These are phyloP conservation scores for Pythium periplocum DNA, from an alignment of 352 stramenopile genomes.

Conservation along the genomic window DNA sequence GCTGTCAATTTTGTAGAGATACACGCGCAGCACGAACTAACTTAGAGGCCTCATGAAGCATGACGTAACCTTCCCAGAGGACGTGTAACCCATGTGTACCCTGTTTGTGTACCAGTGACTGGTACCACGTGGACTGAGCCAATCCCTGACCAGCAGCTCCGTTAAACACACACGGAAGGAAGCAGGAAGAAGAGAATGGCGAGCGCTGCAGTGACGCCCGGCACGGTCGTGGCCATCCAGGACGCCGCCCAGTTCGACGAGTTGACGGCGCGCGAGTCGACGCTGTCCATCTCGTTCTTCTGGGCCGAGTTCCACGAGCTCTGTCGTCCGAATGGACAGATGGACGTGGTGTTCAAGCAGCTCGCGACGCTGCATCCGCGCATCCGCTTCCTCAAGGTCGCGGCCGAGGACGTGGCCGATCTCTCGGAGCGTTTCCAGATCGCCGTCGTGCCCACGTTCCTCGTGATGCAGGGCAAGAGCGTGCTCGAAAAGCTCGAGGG, in stretches of 20 bases:
- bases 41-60: too few relatives aligned
- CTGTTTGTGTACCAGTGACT: too few relatives aligned
- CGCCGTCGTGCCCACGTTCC: constrained; percentile 92
- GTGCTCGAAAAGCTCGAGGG: constrained; percentile 83
- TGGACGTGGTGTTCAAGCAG: constrained; percentile 82
- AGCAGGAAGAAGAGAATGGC: constrained; percentile 1
- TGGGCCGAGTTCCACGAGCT: constrained; percentile 83
- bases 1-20: constrained; percentile 11
- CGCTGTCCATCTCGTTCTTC: constrained; percentile 79
- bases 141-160: too few relatives aligned
- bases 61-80: too few relatives aligned
- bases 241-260: constrained; percentile 73
- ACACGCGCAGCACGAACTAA: neutral
- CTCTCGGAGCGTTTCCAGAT: constrained; percentile 88
- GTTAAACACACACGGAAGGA: neutral
- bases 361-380: constrained; percentile 76
- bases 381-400: constrained; percentile 83
- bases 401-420: constrained; percentile 77
- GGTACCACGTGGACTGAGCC: too few relatives aligned
- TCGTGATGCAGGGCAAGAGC: constrained; percentile 74
- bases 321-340: constrained; percentile 75
- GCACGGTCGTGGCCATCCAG: constrained; percentile 65
- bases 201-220: constrained; percentile 18
- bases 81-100: too few relatives aligned
- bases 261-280: constrained; percentile 65